Evolutionary conservation across 2,329 filamentous ascomycete species (phyloP).

Genomic region (Chaetomium sp.): DNA sequence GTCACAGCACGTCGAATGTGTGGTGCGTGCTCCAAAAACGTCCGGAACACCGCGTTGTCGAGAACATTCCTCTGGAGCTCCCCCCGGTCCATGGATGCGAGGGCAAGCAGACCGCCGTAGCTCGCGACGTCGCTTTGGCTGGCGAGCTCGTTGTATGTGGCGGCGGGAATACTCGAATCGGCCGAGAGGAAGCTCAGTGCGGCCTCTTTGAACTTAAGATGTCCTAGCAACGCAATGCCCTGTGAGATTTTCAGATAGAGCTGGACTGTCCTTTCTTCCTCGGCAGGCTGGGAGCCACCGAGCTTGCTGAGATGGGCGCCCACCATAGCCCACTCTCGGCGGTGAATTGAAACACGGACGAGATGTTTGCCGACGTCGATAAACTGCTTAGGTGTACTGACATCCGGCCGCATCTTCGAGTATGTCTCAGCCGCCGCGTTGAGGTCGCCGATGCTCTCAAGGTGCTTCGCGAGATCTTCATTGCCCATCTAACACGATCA

Average conservation of each 20-base stretch:
- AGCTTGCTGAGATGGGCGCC: constrained; percentile 58
- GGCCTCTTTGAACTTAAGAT: constrained; percentile 51
- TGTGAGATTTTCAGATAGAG: constrained; percentile 47
- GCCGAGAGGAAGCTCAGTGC: constrained; percentile 64
- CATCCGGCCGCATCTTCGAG: constrained; percentile 81
- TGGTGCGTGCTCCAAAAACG: constrained; percentile 85
- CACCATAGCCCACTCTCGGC: constrained; percentile 69
- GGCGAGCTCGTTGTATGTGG: constrained; percentile 62
- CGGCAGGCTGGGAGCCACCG: constrained; percentile 39
- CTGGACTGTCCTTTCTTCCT: constrained; percentile 42
- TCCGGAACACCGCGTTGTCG: constrained; percentile 73
- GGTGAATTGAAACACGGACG: constrained; percentile 67
- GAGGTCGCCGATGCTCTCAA: constrained; percentile 71
- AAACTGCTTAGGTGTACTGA: constrained; percentile 76
- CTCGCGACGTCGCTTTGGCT: constrained; percentile 84
- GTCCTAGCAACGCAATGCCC: constrained; percentile 44
- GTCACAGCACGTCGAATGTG: constrained; percentile 88
- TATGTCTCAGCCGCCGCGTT: constrained; percentile 69
- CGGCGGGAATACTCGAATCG: constrained; percentile 44
- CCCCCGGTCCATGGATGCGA: constrained; percentile 79
- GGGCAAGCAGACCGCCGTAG: constrained; percentile 82
- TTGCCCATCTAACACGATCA: constrained; percentile 68
- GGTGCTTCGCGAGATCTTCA: constrained; percentile 82
- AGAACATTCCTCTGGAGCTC: constrained; percentile 71
- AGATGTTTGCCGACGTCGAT: constrained; percentile 75